These are phyloP conservation scores for Phialophora expanda DNA, from an alignment of 2,329 filamentous ascomycete genomes.

Conservation along the genomic window DNA sequence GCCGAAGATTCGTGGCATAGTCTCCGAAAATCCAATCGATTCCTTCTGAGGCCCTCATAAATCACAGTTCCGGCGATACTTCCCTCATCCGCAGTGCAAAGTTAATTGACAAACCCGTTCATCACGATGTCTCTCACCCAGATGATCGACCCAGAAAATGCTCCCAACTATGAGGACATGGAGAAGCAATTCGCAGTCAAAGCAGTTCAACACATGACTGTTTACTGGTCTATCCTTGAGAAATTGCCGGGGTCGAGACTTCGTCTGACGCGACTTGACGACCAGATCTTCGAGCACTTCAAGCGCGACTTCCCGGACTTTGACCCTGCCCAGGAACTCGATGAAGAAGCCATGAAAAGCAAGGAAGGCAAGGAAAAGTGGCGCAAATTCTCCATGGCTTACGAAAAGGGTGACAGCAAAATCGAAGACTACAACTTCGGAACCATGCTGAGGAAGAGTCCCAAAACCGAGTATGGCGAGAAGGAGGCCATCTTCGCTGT, in stretches of 20 bases:
- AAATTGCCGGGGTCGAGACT: constrained; percentile 86
- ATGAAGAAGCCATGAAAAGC: constrained; percentile 98
- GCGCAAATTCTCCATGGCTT: constrained; percentile 91
- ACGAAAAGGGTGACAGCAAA: constrained; percentile 72
- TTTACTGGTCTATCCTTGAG: constrained; percentile 95
- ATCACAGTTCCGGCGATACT: background rate
- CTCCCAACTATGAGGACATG: constrained; percentile 77
- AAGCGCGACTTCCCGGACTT: constrained; percentile 89
- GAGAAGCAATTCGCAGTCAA: constrained; percentile 99
- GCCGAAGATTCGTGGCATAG: background rate
- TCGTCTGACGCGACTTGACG: constrained; percentile 89
- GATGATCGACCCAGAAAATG: constrained; percentile 60
- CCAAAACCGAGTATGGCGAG: constrained; percentile 83
- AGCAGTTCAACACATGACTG: constrained; percentile 93
- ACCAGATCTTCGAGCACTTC: constrained; percentile 92
- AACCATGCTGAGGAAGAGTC: constrained; percentile 81
- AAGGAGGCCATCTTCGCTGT: constrained; percentile 88
- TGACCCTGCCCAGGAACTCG: constrained; percentile 76
- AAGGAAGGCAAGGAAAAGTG: constrained; percentile 91
- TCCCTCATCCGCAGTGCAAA: background rate
- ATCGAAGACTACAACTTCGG: constrained; percentile 99
- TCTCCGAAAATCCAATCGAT: background rate
- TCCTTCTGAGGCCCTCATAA: background rate
- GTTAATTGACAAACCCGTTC: background rate
- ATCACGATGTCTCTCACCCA: constrained; percentile 32